phyloP scores from a whole-genome alignment of 2,329 filamentous ascomycete species.

The Ophiostoma sp. region DNA sequence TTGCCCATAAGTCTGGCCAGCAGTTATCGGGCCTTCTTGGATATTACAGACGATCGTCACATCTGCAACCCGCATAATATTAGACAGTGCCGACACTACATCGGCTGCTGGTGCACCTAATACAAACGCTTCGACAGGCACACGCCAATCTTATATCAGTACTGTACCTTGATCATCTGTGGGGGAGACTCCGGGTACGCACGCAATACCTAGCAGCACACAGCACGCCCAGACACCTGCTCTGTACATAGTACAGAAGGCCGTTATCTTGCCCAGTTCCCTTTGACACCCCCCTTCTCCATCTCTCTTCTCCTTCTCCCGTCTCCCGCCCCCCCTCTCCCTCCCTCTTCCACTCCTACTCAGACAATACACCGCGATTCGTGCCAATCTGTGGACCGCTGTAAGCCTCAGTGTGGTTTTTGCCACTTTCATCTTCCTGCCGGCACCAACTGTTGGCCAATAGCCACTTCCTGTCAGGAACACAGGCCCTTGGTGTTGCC shows the following conservation, averaged over 20 bases:
- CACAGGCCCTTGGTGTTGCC: not conserved
- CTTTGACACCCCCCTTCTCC: not conserved
- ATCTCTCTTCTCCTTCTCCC: not conserved
- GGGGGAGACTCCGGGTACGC: not conserved
- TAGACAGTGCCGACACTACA: not conserved
- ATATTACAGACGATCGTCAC: not conserved
- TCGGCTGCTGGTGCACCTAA: not conserved
- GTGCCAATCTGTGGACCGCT: not conserved
- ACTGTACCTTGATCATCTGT: conserved; percentile 3
- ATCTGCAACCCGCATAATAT: not conserved
- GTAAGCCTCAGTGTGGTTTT: not conserved
- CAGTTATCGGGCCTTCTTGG: not conserved
- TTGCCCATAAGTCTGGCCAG: not conserved
- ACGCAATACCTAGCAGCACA: not conserved
- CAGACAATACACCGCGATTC: not conserved
- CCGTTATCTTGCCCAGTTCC: not conserved
- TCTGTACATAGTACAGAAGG: not conserved
- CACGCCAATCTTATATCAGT: not conserved
- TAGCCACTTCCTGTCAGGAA: not conserved
- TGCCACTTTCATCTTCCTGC: not conserved
- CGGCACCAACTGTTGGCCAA: not conserved
- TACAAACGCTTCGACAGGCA: not conserved
- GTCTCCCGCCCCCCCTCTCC: not conserved
- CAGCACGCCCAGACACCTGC: too few relatives aligned
- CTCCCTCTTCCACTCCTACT: not conserved